Conservation (phyloP, 352 stramenopile genomes). For the Phytophthora litchii region DNA sequence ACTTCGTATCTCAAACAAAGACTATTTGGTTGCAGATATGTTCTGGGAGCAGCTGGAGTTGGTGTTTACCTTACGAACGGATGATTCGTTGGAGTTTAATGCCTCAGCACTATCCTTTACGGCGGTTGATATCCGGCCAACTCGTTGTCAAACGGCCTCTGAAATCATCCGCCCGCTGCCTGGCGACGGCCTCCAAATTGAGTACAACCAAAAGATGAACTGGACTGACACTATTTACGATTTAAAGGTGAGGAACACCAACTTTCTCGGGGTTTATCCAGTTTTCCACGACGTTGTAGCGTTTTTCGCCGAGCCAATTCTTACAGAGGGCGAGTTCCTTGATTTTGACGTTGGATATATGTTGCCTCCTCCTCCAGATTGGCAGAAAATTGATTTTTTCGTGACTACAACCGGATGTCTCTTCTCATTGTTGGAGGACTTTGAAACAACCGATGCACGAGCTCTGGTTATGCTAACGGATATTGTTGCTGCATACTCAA, state of each 20-base stretch:
- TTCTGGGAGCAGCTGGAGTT: constrained; percentile 86
- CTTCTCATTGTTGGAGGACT: constrained; percentile 86
- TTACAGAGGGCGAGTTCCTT: constrained; percentile 46
- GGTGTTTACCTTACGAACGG: constrained; percentile 76
- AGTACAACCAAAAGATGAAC: constrained; percentile 78
- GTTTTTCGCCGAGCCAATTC: constrained; percentile 74
- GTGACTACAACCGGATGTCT: constrained; percentile 72
- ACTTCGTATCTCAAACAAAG: constrained; percentile 66
- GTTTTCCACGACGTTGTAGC: constrained; percentile 62
- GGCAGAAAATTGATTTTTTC: constrained; percentile 82
- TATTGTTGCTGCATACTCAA: constrained; percentile 66
- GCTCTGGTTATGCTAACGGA: constrained; percentile 80
- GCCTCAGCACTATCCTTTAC: constrained; percentile 65
- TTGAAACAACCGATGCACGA: constrained; percentile 66
- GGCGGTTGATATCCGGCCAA: constrained; percentile 65
- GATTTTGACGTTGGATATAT: constrained; percentile 79
- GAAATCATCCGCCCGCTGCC: constrained; percentile 75
- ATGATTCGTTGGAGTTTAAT: constrained; percentile 80
- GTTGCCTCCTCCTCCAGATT: constrained; percentile 60
- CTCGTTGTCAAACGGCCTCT: constrained; percentile 52
- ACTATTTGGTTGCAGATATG: constrained; percentile 68
- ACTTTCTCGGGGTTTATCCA: constrained; percentile 77
- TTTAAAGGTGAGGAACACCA: constrained; percentile 78
- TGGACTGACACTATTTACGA: constrained; percentile 80
- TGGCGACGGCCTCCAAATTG: constrained; percentile 75